Evolutionary conservation across 2,329 filamentous ascomycete species (phyloP).

Genomic region (Xylaria polymorpha): DNA sequence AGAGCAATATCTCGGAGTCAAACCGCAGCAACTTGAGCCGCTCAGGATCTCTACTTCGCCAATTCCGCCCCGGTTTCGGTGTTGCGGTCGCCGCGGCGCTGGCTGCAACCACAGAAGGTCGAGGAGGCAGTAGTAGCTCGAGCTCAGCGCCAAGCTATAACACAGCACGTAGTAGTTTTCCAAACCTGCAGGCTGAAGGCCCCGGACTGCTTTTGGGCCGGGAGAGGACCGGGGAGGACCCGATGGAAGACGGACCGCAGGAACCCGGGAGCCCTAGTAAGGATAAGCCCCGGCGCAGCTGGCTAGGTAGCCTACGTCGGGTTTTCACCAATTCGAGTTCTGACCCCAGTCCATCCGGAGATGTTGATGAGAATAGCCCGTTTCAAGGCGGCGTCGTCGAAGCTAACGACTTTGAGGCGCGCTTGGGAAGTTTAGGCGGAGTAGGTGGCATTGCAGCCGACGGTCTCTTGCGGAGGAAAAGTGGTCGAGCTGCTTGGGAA

Average conservation of each 20-base stretch:
- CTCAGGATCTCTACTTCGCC: constrained; percentile 53
- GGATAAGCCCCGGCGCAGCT: constrained; percentile 66
- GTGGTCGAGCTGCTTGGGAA: constrained; percentile 67
- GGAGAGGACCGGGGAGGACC: constrained; percentile 42
- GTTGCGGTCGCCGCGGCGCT: constrained; percentile 48
- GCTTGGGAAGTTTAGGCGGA: constrained; percentile 51
- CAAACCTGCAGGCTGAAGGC: constrained; percentile 64
- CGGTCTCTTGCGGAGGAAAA: constrained; percentile 63
- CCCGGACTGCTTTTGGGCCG: constrained; percentile 59
- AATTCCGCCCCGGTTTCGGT: constrained; percentile 51
- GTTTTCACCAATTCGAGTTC: constrained; percentile 65
- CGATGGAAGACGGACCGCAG: constrained; percentile 39
- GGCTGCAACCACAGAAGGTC: constrained; percentile 45
- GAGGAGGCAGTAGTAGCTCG: constrained; percentile 52
- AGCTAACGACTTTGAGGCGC: constrained; percentile 58
- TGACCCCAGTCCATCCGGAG: constrained; percentile 46
- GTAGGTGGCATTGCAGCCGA: constrained; percentile 58
- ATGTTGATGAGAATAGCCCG: constrained; percentile 45
- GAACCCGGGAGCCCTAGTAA: constrained; percentile 68
- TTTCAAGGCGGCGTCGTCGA: constrained; percentile 51
- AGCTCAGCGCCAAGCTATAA: constrained; percentile 59
- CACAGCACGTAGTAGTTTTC: constrained; percentile 66
- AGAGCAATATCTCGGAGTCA: constrained; percentile 67
- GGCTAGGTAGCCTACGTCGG: constrained; percentile 75
- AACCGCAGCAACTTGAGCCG: constrained; percentile 58